Evolutionary conservation across 208 protist species (phyloP).

Genomic region (Trypanosoma lewisi): DNA sequence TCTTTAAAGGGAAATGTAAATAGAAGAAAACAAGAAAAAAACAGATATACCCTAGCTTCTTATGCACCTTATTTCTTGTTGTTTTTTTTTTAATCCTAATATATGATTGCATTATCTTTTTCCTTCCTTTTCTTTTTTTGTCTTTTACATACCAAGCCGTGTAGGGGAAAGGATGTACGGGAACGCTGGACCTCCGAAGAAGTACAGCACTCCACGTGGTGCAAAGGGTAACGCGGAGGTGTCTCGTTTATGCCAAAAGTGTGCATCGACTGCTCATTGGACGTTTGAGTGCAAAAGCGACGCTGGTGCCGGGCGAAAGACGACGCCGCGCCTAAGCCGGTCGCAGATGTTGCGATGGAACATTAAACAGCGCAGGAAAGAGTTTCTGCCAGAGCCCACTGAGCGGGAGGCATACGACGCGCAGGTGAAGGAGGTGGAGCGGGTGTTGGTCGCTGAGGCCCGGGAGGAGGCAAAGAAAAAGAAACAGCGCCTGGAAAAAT

Average conservation of each 20-base stretch:
- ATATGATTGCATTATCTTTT: too few species aligned
- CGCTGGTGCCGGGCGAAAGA: constrained; percentile 22
- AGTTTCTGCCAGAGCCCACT: constrained; percentile 71
- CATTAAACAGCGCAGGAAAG: constrained; percentile 48
- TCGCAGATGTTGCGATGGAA: constrained; percentile 80
- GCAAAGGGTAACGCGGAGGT: constrained; percentile 27
- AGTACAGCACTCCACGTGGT: constrained; percentile 77
- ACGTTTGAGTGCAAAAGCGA: constrained; percentile 65
- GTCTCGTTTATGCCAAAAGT: constrained; percentile 59
- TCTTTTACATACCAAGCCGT: too few species aligned
- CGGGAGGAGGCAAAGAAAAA: constrained; percentile 9
- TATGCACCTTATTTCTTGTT: too few species aligned
- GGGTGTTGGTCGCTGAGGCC: constrained; percentile 21
- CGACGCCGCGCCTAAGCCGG: constrained; percentile 55
- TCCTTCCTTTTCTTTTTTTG: constrained; percentile 4
- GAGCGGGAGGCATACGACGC: constrained; percentile 54
- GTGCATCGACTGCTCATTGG: constrained; percentile 67
- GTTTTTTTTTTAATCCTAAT: neutral
- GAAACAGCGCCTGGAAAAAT: constrained; percentile 3
- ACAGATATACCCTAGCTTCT: neutral
- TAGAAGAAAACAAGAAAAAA: neutral
- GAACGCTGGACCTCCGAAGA: constrained; percentile 61
- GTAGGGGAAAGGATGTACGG: constrained; percentile 63
- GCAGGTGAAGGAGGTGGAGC: constrained; percentile 23
- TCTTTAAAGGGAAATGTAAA: neutral